These are phyloP conservation scores for Phytopythium aichiense DNA, from an alignment of 352 stramenopile genomes.

Conservation along the genomic window DNA sequence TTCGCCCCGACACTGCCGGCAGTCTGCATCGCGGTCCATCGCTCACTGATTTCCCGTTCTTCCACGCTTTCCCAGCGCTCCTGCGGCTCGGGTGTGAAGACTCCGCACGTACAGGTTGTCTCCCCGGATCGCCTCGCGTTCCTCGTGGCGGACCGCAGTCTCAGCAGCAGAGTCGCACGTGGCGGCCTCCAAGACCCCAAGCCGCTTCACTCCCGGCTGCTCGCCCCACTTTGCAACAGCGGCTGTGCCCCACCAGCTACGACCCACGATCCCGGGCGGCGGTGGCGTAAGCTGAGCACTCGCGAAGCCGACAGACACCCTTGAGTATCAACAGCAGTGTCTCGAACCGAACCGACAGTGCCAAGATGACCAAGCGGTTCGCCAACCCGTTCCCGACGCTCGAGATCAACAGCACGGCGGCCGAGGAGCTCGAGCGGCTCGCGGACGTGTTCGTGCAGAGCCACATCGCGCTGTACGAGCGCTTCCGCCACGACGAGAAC, in stretches of 20 bases:
- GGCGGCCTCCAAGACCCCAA: not conserved
- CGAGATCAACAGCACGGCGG: conserved; percentile 20
- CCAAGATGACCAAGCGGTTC: conserved; percentile 28
- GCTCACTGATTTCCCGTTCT: not conserved
- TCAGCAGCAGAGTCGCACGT: not conserved
- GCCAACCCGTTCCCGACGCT: conserved; percentile 37
- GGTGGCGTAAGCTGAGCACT: not conserved
- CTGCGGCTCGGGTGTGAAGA: no score
- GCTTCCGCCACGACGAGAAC: conserved; percentile 26
- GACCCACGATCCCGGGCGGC: not conserved
- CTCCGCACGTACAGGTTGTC: no score
- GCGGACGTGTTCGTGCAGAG: conserved; percentile 34
- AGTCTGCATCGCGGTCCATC: no score
- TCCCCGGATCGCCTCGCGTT: not conserved
- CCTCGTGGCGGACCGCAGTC: not conserved
- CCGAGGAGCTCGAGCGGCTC: conserved; percentile 20
- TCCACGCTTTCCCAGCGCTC: not conserved
- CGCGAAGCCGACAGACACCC: no score
- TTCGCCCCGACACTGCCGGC: not conserved
- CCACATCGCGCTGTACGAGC: conserved; percentile 37
- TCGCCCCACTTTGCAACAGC: not conserved
- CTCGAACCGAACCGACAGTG: not conserved
- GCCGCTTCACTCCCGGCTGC: not conserved
- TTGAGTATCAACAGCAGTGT: not conserved
- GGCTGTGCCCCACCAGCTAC: not conserved